phyloP scores from a whole-genome alignment of 2,329 filamentous ascomycete species.

The Xylaria sp. region DNA sequence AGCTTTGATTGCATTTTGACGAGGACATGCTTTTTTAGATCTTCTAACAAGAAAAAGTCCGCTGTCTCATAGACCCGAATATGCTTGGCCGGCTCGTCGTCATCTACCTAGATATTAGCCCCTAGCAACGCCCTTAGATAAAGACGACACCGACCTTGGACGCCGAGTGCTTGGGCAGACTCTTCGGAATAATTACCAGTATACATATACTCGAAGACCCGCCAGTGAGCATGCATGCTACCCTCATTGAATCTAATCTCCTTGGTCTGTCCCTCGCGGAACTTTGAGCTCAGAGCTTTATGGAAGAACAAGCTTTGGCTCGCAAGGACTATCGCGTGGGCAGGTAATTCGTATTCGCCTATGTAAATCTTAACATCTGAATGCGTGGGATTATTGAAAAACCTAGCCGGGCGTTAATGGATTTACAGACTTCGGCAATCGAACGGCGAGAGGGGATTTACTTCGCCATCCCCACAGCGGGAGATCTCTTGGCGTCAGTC shows the following conservation, averaged over 20 bases:
- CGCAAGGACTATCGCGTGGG: constrained; percentile 35
- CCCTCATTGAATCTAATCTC: constrained; percentile 33
- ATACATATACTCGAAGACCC: constrained; percentile 38
- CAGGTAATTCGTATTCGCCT: constrained; percentile 28
- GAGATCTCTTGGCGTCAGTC: constrained; percentile 12
- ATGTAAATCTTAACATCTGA: constrained; percentile 35
- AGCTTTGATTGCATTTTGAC: constrained; percentile 23
- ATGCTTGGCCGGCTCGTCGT: constrained; percentile 30
- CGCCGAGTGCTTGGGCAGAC: constrained; percentile 19
- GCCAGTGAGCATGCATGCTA: constrained; percentile 34
- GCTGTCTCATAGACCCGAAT: constrained; percentile 32
- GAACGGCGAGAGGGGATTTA: constrained; percentile 2
- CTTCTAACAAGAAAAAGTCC: constrained; percentile 35
- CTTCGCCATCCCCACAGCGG: constrained; percentile 33
- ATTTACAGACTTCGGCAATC: background rate
- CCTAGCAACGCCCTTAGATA: background rate
- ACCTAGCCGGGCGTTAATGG: constrained; percentile 9
- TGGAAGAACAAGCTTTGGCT: constrained; percentile 33
- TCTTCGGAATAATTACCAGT: constrained; percentile 34
- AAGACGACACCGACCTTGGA: constrained; percentile 20
- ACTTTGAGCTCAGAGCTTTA: constrained; percentile 28
- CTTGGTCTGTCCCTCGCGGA: constrained; percentile 32
- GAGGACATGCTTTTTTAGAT: constrained; percentile 31
- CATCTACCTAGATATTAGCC: constrained; percentile 32
- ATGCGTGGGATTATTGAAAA: constrained; percentile 34